Conservation (phyloP, 768 basidiomycete species). For the Cytidiella melzeri region DNA sequence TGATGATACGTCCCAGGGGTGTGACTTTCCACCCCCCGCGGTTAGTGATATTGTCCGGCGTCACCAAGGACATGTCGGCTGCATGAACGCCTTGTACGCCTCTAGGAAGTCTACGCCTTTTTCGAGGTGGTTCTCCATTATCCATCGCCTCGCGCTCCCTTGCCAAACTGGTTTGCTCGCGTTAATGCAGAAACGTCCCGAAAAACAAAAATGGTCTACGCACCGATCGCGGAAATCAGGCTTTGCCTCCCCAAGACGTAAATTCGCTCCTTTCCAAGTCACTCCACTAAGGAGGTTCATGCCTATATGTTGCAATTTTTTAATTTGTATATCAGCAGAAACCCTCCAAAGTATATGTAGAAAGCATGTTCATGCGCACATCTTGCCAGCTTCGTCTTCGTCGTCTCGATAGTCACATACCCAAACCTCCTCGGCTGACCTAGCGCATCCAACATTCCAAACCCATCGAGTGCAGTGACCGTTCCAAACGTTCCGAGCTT, state of each 20-base stretch:
- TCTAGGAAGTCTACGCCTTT: conserved; percentile 33
- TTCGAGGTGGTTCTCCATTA: conserved; percentile 33
- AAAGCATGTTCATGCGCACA: conserved; percentile 40
- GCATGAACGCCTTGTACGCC: conserved; percentile 40
- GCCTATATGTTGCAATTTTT: conserved; percentile 34
- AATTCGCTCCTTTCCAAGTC: conserved; percentile 83
- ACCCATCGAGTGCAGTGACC: conserved; percentile 63
- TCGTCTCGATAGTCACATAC: conserved; percentile 66
- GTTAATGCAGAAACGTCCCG: background rate
- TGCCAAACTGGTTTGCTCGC: conserved; percentile 24
- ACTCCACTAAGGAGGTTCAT: conserved; percentile 73
- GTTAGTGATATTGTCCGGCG: conserved; percentile 45
- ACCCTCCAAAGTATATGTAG: background rate
- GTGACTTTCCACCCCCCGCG: conserved; percentile 68
- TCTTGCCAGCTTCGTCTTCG: conserved; percentile 49
- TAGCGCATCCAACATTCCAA: conserved; percentile 56
- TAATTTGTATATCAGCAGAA: background rate
- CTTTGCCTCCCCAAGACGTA: conserved; percentile 80
- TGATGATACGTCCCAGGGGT: conserved; percentile 55
- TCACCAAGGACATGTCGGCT: conserved; percentile 58
- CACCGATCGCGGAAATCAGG: conserved; percentile 66
- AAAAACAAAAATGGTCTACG: conserved; percentile 8
- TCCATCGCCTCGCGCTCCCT: conserved; percentile 27
- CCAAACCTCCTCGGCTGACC: conserved; percentile 68
- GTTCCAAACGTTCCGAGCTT: conserved; percentile 63